A percentile compares a stretch with the other conserved stretches of the same genome.
These are phyloP conservation scores for Heterobasidion irregulare DNA, from an alignment of 1,284 basidiomycete genomes.

Conservation along the genomic window DNA sequence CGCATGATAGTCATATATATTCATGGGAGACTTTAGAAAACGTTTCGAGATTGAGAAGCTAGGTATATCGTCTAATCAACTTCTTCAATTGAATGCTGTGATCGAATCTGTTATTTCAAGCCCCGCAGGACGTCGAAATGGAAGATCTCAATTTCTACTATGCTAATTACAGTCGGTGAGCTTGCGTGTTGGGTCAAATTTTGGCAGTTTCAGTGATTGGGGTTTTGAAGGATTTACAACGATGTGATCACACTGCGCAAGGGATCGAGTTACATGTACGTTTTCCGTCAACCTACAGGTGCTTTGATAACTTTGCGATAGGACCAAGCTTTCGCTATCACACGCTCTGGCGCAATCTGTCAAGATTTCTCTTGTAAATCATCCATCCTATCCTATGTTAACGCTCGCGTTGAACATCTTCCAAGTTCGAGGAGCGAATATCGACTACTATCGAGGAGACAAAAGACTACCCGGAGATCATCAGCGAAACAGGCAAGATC, in stretches of 20 bases:
- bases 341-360: conserved; percentile 95
- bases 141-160: conserved; percentile 98
- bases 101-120: conserved; percentile 25
- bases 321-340: conserved; percentile 93
- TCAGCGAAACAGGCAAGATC: conserved; percentile 93
- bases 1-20: no score
- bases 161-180: conserved; percentile 89
- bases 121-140: conserved; percentile 82
- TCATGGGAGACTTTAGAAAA: conserved; percentile 44
- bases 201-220: conserved; percentile 3
- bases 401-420: not conserved
- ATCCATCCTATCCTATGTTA: not conserved
- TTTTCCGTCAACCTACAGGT: conserved; percentile 6
- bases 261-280: conserved; percentile 93
- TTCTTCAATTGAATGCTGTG: not conserved
- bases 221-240: conserved; percentile 77
- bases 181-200: conserved; percentile 1
- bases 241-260: conserved; percentile 94
- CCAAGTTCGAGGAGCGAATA: conserved; percentile 85
- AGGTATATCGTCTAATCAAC: conserved; percentile 31
- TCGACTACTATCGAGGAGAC: conserved; percentile 94
- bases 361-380: conserved; percentile 81
- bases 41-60: conserved; percentile 90
- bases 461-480: conserved; percentile 90
- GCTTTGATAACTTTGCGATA: conserved; percentile 24